Base-by-base conservation (phyloP, 345 rosid genomes). In the Populus davidiana region DNA sequence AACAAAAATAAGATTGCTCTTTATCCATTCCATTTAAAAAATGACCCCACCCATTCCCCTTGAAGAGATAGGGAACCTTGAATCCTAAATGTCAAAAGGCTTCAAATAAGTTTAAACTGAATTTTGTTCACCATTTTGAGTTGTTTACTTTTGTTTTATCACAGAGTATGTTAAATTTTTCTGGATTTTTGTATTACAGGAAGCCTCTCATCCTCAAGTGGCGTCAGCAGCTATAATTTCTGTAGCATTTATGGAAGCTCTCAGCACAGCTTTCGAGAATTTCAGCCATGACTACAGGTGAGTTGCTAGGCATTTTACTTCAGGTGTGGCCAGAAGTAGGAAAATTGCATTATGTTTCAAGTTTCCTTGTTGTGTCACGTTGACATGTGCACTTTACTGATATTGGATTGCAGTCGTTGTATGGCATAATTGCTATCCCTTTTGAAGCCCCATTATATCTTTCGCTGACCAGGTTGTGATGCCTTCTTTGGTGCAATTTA, bases 201-300 rank as follows among this genome's bases (percentile, higher is more conserved):
- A 94, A 92, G 97, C 99, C 36, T 92, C 97, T 50, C 90, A 98
- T 11, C 87, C 98, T 61, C 92, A 89, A 73, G 99, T 92, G 81
- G 98, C 98, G 71, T 94, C 98, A 75, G 94, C 98, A 77, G 98
- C 97, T 62, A 91, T 98, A 7, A 84, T 96, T 74, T 89, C 99
- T 71, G 99, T 96, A 52, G 98, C 99, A 31, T 94, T 91, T 80
- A 96, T 96, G 99, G 96, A 94, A 91, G 98, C 93, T 25, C 84
- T 96, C 18, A 89, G 97, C 86, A 87, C 90, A 25, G 38, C 91
- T 79, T 96, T 96, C 66, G 90, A 92, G 89, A 91, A 76, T 77
- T 86, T 94, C 87, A 88, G 86, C 74, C 98, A 89, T 84, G 93
- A 90, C 77, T 96, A 96, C 87, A 90, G 87, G 99, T 96, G 89